Evolutionary conservation across 148 eudicot genomes (phyloP), one percentile per base, ranked within the genome.

Genomic region (Pharnaceum exiguum): DNA sequence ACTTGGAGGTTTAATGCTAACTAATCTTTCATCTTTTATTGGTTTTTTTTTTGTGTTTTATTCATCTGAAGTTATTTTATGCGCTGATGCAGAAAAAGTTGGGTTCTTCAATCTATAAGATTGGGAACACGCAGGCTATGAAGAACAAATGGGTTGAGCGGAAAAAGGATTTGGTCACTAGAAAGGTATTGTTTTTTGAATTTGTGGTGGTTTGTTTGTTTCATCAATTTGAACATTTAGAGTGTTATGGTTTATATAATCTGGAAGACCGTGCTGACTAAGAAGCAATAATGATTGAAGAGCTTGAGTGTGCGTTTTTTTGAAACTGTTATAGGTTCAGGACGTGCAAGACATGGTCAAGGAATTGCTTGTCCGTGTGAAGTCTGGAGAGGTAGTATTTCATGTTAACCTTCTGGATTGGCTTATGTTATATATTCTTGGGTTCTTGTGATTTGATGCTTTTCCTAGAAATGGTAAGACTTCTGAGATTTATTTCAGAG

Each of bases 121-220:
- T 83, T 46, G 95, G 96, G 22, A 50, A 62, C 27, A 51, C 76
- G 17, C 90, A 83, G 45, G 96, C 91, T 5, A 74, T 79, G 62
- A 85, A 83, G 70, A 93, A 89, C 48, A 76, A 75, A 75, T 88
- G 94, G 96, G 73, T 91, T n/a, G 85, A 83, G 63, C 76, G 79
- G 62, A 89, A 73, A 54, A 83, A 85, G 47, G 62, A 72, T 65
- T 67, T 72, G 24, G 87, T 83, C 18, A 58, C 70, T 5, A 69
- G 87, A 63, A 89, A 78, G 96, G 95, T 86, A 71, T 8, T 21
- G 5, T 19, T 2, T 56, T 17, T 24, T 9, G 30, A 30, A 15
- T 15, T 32, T 32, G 4, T 51, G 18, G 21, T 19, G 7, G 21
- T 52, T 63, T n/a, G n/a, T n/a, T n/a, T n/a, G n/a, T n/a, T n/a